A percentile compares a stretch with the other conserved stretches of the same genome.
Evolutionary conservation across 1,284 basidiomycete species (phyloP).

Genomic region (Austroboletus olivaceoglutinosus): DNA sequence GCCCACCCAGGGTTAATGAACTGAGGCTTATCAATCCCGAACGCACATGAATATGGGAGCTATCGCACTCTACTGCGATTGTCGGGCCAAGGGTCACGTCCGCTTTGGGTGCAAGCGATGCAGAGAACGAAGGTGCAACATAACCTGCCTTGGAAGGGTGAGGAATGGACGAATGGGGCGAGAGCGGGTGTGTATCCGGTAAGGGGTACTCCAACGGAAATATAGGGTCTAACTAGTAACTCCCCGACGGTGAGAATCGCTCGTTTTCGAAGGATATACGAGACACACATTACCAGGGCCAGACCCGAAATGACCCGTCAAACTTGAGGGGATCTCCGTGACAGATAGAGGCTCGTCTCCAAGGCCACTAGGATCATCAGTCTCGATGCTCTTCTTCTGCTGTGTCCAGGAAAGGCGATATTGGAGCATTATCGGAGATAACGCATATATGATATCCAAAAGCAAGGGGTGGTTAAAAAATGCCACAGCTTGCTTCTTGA

Average conservation of each 20-base stretch:
- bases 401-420: too few species aligned
- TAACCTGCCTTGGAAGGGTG: not conserved
- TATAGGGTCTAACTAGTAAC: not conserved
- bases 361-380: not conserved
- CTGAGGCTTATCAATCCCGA: constrained; percentile 50
- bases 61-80: constrained; percentile 9
- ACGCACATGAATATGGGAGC: constrained; percentile 39
- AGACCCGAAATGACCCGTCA: not conserved
- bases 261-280: not conserved
- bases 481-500: constrained; percentile 38
- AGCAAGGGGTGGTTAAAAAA: constrained; percentile 47
- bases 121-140: not conserved
- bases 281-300: not conserved
- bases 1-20: constrained; percentile 22
- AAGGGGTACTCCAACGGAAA: not conserved
- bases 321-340: not conserved
- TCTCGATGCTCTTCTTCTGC: not conserved
- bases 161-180: not conserved
- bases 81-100: not conserved
- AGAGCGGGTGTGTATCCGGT: not conserved
- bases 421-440: not conserved
- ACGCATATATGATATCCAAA: not conserved
- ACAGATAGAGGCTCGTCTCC: not conserved
- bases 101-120: not conserved
- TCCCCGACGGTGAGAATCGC: too few species aligned